Percentiles rank a stretch among this genome's conserved stretches.
Evolutionary conservation across 352 stramenopile genomes (phyloP).

Genomic region (Phytopythium cucurbitacearum): DNA sequence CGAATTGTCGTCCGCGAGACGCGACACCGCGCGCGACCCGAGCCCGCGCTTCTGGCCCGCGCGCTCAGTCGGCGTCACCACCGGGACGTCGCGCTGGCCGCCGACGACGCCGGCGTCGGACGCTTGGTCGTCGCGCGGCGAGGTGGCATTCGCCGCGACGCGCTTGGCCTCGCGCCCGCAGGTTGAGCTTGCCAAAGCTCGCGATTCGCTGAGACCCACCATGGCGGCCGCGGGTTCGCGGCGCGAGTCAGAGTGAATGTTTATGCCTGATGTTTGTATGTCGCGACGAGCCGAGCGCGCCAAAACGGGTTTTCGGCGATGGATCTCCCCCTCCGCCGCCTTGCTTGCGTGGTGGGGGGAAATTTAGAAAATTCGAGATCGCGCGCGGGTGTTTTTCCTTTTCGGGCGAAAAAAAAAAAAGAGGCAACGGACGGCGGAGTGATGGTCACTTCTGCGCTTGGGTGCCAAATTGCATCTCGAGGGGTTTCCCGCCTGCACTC

Average conservation of each 20-base stretch:
- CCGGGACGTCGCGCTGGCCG: too few species aligned
- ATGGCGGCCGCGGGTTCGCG: background rate
- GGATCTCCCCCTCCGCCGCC: background rate
- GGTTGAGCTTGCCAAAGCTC: slow-evolving; percentile 2
- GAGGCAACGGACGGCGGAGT: background rate
- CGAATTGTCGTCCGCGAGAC: too few species aligned
- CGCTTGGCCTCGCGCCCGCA: background rate
- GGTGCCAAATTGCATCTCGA: too few species aligned
- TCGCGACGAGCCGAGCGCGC: background rate
- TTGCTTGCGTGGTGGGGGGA: background rate
- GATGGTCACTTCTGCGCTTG: too few species aligned
- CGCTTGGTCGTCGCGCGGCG: background rate
- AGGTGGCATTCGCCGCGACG: background rate
- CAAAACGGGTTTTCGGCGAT: background rate
- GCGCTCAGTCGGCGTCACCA: too few species aligned
- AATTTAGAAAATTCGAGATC: slow-evolving; percentile 7
- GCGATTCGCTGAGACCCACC: slow-evolving; percentile 2
- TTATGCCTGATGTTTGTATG: background rate
- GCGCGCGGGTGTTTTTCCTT: background rate
- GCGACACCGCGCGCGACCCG: too few species aligned
- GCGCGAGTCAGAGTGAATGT: background rate
- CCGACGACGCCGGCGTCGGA: too few species aligned
- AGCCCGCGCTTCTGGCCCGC: too few species aligned
- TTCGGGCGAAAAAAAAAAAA: background rate
- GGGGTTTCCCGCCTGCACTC: too few species aligned